Base-by-base conservation (phyloP, 2,329 filamentous ascomycete species). In the Claviceps africana region DNA sequence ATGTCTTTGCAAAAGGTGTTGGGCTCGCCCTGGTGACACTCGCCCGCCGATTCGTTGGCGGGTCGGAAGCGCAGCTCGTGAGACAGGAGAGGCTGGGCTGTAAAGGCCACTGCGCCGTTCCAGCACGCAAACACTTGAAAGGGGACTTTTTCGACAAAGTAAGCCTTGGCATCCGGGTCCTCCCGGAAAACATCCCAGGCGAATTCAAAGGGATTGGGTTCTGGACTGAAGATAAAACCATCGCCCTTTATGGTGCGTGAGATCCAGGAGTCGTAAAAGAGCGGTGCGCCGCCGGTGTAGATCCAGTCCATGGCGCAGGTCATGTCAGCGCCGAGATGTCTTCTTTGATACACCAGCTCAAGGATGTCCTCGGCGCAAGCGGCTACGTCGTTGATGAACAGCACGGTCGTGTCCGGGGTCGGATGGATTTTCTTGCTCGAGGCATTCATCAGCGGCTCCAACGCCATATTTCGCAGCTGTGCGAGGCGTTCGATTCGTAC, bases 51-150 rank as follows among this genome's bases (percentile, higher is more conserved):
- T 9, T 51, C 44, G 6, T 53, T 54, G 1, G 56, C 57, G 17
- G 63, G 58, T 1, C 78, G 68, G 58, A 82, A 81, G 5, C 60
- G 39, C 21, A 80, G 60, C 10, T 64, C 65, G 0, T 64, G 62
- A 0, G 65, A 63, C 4, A 78, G 53, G 9, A 81, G 59, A 0
- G 76, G 74, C 42, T 64, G 62, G 0, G 76, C 77, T 0, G 64
- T 65, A 50, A 81, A 72, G 0, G 69, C 71, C 0, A 69, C 68
- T 0, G 72, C 75, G 2, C 79, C 79, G 54, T 81, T 81, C 78
- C 79, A 82, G 61, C 79, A 82, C 1, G 77, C 62, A 54, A 78
- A 82, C 0, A 81, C 78, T 59, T 81, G 79, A 54, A 81, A 75
- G 1, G 79, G 77, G n/a, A 64, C 61, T 25, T 65, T 61, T 0